A percentile compares a stretch with the other conserved stretches of the same genome.
phyloP scores from a whole-genome alignment of 148 eudicot genomes.

The Fagopyrum tataricum region DNA sequence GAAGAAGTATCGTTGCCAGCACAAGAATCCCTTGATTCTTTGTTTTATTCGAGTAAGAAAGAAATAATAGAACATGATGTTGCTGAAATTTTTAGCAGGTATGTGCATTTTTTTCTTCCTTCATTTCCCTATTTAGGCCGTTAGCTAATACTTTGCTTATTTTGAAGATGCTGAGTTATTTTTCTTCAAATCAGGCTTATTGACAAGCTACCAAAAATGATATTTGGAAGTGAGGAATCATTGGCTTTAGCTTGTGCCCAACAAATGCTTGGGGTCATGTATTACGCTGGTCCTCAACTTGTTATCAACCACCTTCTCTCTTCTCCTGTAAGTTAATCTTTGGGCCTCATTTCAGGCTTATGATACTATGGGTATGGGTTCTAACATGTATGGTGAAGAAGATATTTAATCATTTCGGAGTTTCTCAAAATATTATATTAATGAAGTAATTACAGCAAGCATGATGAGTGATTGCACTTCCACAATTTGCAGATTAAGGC shows the following conservation, averaged over 20 bases:
- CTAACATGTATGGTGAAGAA: neutral
- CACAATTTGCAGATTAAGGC: constrained; percentile 48
- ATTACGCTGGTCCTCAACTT: constrained; percentile 81
- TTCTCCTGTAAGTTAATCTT: constrained; percentile 62
- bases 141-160: neutral
- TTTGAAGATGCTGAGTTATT: constrained; percentile 8
- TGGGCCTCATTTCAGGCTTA: neutral
- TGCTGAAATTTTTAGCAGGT: constrained; percentile 74
- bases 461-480: constrained; percentile 3
- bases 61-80: constrained; percentile 47
- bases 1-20: constrained; percentile 71
- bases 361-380: neutral
- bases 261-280: constrained; percentile 72
- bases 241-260: constrained; percentile 62
- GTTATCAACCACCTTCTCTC: constrained; percentile 57
- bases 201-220: constrained; percentile 77
- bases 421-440: neutral
- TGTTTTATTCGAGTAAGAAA: constrained; percentile 42
- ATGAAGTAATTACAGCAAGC: neutral
- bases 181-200: constrained; percentile 44
- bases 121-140: neutral
- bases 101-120: constrained; percentile 7
- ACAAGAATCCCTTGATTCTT: constrained; percentile 45
- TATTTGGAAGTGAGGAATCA: constrained; percentile 78
- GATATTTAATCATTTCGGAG: neutral